Evolutionary conservation across 345 rosid species (phyloP).

Genomic region (Hibiscus mutabilis): DNA sequence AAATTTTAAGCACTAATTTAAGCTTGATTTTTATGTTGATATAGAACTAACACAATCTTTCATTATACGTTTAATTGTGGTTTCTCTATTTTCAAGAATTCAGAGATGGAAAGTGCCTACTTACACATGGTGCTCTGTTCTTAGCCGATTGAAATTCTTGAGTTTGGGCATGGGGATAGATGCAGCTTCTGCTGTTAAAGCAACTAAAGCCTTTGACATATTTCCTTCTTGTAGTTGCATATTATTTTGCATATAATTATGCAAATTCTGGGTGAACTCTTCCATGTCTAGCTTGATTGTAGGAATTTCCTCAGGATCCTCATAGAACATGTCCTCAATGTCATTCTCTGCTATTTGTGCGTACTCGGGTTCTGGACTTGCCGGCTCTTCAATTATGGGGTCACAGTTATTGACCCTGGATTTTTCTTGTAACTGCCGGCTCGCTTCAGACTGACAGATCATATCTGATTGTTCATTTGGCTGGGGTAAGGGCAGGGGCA

Average conservation of each 20-base stretch:
- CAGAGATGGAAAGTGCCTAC: conserved; percentile 24
- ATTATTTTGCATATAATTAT: conserved; percentile 53
- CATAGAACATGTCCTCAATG: conserved; percentile 56
- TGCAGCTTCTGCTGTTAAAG: conserved; percentile 66
- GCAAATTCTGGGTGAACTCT: conserved; percentile 57
- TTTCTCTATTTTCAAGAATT: conserved; percentile 1
- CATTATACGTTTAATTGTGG: not conserved
- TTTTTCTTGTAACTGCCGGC: conserved; percentile 24
- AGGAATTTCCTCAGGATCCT: conserved; percentile 75
- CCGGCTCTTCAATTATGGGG: conserved; percentile 88
- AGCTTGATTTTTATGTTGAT: not conserved
- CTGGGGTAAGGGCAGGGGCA: conserved; percentile 36
- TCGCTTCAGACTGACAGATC: conserved; percentile 25
- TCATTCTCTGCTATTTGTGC: conserved; percentile 39
- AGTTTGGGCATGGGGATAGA: conserved; percentile 77
- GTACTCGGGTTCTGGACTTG: conserved; percentile 62
- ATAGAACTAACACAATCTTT: not conserved
- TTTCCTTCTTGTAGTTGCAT: conserved; percentile 61
- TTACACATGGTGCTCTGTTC: conserved; percentile 96
- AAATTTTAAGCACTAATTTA: not conserved
- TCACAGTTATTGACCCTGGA: conserved; percentile 32
- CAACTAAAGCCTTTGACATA: conserved; percentile 73
- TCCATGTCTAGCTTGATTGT: conserved; percentile 64
- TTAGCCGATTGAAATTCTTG: conserved; percentile 68
- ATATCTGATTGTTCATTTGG: conserved; percentile 30